Evolutionary conservation across 805 yeast genomes (phyloP), one percentile per base, ranked within the genome.

Genomic region (Suhomyces kilbournensis): DNA sequence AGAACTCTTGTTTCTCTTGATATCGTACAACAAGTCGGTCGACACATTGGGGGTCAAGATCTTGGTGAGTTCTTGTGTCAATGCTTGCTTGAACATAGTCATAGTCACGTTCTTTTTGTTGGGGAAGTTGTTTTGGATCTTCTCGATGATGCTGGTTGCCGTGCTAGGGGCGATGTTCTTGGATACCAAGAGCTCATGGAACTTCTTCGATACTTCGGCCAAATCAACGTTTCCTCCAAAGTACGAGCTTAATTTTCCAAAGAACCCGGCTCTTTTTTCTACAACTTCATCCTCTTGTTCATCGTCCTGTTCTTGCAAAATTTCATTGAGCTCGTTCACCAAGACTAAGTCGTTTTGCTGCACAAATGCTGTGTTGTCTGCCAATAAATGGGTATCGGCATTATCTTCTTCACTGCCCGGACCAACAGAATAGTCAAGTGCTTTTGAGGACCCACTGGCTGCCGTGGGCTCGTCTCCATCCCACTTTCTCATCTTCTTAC

Each of bases 131-230:
- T 78, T 77, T 51, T 84, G 85, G 38, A 94, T 90, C 53, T 84
- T 85, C 14, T 82, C 79, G 44, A 90, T 82, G 46, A 93, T 77
- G 45, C 81, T 78, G 40, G 77, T 82, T 0, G 98, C 94, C 2
- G 91, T 96, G 53, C 87, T 88, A 9, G 96, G 94, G 3, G 97
- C 94, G 30, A 93, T 94, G 62, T 93, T 93, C 61, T 92, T 93
- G 56, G 86, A 77, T 55, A 94, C 81, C 51, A 93, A 74, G 60
- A 90, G 96, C 53, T 88, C 87, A 50, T 82, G 79, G 69, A 94
- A 79, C 44, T 84, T 82, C 39, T 76, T 76, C 20, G 88, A 71
- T 2, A 90, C 84, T 43, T 84, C 82, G 38, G 78, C 78, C 52
- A 93, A 74, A 62, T 91, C 65, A 3, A 67, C 64, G 0, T 70